phyloP scores from a whole-genome alignment of 768 basidiomycete genomes.

The Podaxis mareebaensis region DNA sequence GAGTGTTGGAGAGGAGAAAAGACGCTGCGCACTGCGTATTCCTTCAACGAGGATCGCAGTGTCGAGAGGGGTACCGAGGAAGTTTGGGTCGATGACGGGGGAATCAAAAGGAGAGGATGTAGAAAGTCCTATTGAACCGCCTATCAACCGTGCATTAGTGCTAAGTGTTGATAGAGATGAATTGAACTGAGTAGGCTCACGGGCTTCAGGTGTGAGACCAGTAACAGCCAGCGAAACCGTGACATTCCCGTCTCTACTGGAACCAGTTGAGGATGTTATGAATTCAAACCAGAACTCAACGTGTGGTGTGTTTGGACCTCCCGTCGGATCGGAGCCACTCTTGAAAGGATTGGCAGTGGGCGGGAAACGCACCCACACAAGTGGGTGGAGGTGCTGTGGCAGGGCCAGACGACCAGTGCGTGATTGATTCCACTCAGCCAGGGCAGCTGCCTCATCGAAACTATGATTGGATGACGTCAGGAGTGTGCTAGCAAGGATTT shows the following conservation, averaged over 20 bases:
- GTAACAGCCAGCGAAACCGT: background rate
- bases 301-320: slow-evolving; percentile 9
- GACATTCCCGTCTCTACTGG: background rate
- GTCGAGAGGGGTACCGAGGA: slow-evolving; percentile 25
- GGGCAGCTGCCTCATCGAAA: slow-evolving; percentile 2
- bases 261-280: background rate
- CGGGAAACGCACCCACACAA: slow-evolving; percentile 6
- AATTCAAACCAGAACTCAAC: slow-evolving; percentile 9
- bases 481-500: background rate
- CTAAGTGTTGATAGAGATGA: background rate
- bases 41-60: slow-evolving; percentile 22
- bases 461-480: background rate
- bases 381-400: background rate
- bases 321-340: background rate
- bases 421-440: slow-evolving; percentile 12
- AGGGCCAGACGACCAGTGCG: background rate
- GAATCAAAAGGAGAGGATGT: slow-evolving; percentile 40
- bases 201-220: background rate
- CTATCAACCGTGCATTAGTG: background rate
- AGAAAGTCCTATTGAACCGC: slow-evolving; percentile 28
- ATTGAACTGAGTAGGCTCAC: background rate
- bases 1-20: slow-evolving; percentile 22
- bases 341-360: background rate
- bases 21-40: slow-evolving; percentile 19
- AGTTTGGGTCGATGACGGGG: slow-evolving; percentile 42